Percentiles rank a stretch among this genome's conserved stretches.
Evolutionary conservation across 2,329 filamentous ascomycete genomes (phyloP).

Genomic region (Cercospora brassicicola): DNA sequence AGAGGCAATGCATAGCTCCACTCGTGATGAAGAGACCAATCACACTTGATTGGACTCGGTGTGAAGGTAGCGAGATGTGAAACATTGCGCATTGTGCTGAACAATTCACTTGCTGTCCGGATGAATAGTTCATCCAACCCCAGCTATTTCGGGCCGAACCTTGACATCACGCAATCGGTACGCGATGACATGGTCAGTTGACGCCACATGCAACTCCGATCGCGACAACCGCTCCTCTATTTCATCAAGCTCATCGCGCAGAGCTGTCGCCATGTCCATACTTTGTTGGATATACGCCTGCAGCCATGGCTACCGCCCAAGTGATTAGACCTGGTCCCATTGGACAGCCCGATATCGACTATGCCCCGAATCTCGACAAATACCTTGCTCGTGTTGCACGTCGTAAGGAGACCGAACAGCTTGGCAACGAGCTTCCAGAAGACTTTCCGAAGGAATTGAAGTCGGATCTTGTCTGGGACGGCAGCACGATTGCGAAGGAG

Average conservation of each 20-base stretch:
- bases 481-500: constrained; percentile 47
- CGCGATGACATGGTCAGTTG: constrained; percentile 1
- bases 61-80: not conserved
- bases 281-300: not conserved
- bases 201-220: constrained; percentile 11
- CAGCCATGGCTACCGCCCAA: constrained; percentile 20
- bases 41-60: not conserved
- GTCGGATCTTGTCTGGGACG: constrained; percentile 60
- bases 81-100: not conserved
- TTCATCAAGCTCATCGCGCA: not conserved
- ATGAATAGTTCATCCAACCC: not conserved
- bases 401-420: constrained; percentile 45
- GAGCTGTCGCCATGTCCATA: not conserved
- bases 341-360: constrained; percentile 59
- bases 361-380: constrained; percentile 56
- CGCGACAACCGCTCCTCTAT: constrained; percentile 6
- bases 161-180: constrained; percentile 13
- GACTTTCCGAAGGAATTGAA: constrained; percentile 54
- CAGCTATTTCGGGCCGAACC: constrained; percentile 1
- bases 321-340: constrained; percentile 18
- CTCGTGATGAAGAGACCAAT: not conserved
- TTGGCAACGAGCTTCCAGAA: constrained; percentile 46
- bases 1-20: not conserved
- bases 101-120: not conserved
- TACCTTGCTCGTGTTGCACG: constrained; percentile 54